Evolutionary conservation across 495 filamentous ascomycete species (phyloP), one percentile per base, ranked within the genome.

Genomic region (Ascodesmis nigricans): DNA sequence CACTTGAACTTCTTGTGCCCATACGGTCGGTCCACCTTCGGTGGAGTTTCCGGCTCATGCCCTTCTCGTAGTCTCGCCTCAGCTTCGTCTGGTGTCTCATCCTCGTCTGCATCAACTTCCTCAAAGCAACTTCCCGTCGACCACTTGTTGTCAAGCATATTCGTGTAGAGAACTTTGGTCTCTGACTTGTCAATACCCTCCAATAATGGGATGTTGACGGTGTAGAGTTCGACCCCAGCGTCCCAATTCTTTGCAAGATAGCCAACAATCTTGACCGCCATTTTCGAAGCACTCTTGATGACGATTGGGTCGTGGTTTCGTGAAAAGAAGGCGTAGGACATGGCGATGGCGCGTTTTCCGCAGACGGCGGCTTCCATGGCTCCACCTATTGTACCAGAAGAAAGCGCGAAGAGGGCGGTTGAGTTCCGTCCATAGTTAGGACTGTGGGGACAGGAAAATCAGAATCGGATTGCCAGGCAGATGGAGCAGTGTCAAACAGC

Each of bases 341-440:
- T 53, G 2, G 87, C 87, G 36, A 97, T 75, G 4, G 78, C 65
- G 34, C 64, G 70, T 34, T 66, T 66, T 21, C 65, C 69, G 45
- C 78, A 91, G 0, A 80, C 66, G n/a, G 87, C 82, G 6, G 75
- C 84, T 57, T 95, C 87, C 55, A 97, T 64, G 0, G 87, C 87
- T 0, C 71, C 87, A 11, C 87, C 87, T 30, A 97, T 59, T 0
- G 87, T 97, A 14, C 87, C 87, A 26, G 71, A 79, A 24, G 71
- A 79, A 33, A 97, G 58, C n/a, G 75, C 73, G 47, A 95, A 93
- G 14, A 92, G 63, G 0, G 84, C 78, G 0, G 87, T 95, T 2
- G 77, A 78, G 56, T 97, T 97, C 23, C 84, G 62, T 5, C 87
- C 87, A 57, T 91, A 93, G 53, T 97, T 97, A 4, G 87, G 87